Evolutionary conservation across 2,329 filamentous ascomycete genomes (phyloP), one percentile per base, ranked within the genome.

Genomic region (Albophoma yamanashiensis): DNA sequence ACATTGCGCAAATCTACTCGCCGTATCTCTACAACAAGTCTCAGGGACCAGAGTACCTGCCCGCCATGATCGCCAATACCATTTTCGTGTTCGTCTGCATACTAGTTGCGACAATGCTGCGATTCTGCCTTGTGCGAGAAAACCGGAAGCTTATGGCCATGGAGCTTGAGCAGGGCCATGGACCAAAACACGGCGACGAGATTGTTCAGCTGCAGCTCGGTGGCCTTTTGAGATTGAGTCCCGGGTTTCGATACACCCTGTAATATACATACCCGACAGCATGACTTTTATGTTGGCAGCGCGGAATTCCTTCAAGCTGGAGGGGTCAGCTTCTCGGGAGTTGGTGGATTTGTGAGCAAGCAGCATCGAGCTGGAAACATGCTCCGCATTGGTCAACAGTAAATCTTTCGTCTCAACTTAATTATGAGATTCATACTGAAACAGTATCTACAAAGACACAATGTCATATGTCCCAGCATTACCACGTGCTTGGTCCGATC

Each of bases 401-500:
- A 11, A 12, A 38, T 14, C 36, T 14, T 38, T 38, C 36, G 14
- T 14, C 1, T 14, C 11, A 38, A 38, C 36, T 4, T 14, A 38
- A 38, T 9, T 11, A 11, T 36, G 34, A 8, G 36, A 38, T 9
- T 14, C 36, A 38, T 14, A 38, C 36, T 14, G 8, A 38, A 43
- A 43, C 7, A 43, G 7, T 9, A 43, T 43, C 22, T 47, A 5
- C 2, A 47, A 11, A 25, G 9, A 5, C 34, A 52, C 17, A 52
- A 12, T n/a, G 3, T 34, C 15, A 2, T 15, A 22, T 8, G 11
- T n/a, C n/a, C 8, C 3, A 3, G 34, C 22, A 15, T 8, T 65
- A 68, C 69, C 69, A 71, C 0, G 43, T 62, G 0, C 58, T 59
- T 1, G 69, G 69, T 1, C 69, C 69, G 25, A 71, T 66, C 55